Conservation (phyloP, 2,329 filamentous ascomycete genomes). For the Monilinia aucupariae region DNA sequence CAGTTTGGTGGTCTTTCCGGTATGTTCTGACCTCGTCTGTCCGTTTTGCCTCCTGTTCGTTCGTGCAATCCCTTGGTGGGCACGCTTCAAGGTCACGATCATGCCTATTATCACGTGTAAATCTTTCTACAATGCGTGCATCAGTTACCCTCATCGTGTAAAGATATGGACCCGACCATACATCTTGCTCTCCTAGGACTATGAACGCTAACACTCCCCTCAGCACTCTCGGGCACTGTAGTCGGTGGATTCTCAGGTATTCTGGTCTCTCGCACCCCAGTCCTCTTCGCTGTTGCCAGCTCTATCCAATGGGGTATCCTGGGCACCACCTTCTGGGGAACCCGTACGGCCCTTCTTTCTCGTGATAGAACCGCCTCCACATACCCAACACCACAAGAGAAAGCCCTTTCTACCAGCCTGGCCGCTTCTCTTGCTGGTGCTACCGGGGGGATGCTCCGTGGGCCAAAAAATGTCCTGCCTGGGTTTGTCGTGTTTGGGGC, state of each 20-base stretch:
- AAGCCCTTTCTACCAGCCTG: constrained; percentile 60
- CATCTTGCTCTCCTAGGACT: not conserved
- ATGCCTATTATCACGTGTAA: not conserved
- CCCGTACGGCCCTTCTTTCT: constrained; percentile 41
- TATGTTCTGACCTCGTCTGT: constrained; percentile 34
- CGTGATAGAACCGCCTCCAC: constrained; percentile 36
- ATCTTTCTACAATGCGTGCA: not conserved
- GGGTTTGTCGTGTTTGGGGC: constrained; percentile 54
- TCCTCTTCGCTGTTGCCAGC: constrained; percentile 65
- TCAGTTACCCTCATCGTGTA: not conserved
- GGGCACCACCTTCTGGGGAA: constrained; percentile 69
- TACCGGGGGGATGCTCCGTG: constrained; percentile 55
- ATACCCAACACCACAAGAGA: constrained; percentile 49
- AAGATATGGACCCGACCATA: not conserved
- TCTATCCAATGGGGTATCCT: constrained; percentile 78
- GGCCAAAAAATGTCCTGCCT: constrained; percentile 50
- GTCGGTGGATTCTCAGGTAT: constrained; percentile 67
- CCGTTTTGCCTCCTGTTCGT: constrained; percentile 1
- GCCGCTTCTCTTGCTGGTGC: constrained; percentile 66
- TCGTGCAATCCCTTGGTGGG: not conserved
- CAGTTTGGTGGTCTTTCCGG: constrained; percentile 56
- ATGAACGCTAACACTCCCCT: not conserved
- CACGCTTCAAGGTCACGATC: not conserved
- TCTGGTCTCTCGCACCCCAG: constrained; percentile 59
- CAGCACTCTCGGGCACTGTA: constrained; percentile 47